These are phyloP conservation scores for Aphanoascus verrucosus DNA, from an alignment of 2,329 filamentous ascomycete species.

Conservation along the genomic window DNA sequence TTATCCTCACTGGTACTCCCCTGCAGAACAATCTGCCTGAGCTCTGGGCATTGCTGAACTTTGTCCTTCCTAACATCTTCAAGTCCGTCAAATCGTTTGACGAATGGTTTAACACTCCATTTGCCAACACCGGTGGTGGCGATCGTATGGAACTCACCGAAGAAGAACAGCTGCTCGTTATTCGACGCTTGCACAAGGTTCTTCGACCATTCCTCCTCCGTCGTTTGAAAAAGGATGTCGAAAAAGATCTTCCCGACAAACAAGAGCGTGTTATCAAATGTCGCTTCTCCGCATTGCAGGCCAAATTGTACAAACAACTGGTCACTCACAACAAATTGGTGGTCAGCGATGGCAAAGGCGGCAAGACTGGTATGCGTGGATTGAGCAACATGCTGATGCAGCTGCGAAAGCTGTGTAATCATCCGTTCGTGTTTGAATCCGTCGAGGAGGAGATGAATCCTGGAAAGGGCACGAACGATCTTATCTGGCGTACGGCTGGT, in stretches of 20 bases:
- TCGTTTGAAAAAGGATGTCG: slow-evolving; percentile 98
- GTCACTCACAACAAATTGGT: slow-evolving; percentile 89
- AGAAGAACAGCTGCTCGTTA: slow-evolving; percentile 98
- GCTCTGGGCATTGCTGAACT: slow-evolving; percentile 96
- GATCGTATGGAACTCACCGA: slow-evolving; percentile 98
- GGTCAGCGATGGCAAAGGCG: slow-evolving; percentile 89
- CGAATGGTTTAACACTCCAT: slow-evolving; percentile 99
- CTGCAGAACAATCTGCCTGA: slow-evolving; percentile 95
- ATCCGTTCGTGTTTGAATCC: slow-evolving; percentile 96
- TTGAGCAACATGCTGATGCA: slow-evolving; percentile 99
- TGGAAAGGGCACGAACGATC: slow-evolving; percentile 72
- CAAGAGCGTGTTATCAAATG: slow-evolving; percentile 99
- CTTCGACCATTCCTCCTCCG: slow-evolving; percentile 91
- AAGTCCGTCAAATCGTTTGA: slow-evolving; percentile 98
- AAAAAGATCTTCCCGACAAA: slow-evolving; percentile 97
- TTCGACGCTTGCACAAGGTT: slow-evolving; percentile 96
- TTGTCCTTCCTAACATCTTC: slow-evolving; percentile 96
- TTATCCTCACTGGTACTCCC: slow-evolving; percentile 94
- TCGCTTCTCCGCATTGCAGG: slow-evolving; percentile 89
- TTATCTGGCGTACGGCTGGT: slow-evolving; percentile 88
- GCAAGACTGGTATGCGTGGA: slow-evolving; percentile 86
- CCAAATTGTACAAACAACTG: slow-evolving; percentile 94
- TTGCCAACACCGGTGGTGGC: slow-evolving; percentile 93
- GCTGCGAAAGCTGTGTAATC: slow-evolving; percentile 94
- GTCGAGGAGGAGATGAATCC: slow-evolving; percentile 99